phyloP scores from a whole-genome alignment of 805 yeast genomes.

The Huiozyma naganishii region DNA sequence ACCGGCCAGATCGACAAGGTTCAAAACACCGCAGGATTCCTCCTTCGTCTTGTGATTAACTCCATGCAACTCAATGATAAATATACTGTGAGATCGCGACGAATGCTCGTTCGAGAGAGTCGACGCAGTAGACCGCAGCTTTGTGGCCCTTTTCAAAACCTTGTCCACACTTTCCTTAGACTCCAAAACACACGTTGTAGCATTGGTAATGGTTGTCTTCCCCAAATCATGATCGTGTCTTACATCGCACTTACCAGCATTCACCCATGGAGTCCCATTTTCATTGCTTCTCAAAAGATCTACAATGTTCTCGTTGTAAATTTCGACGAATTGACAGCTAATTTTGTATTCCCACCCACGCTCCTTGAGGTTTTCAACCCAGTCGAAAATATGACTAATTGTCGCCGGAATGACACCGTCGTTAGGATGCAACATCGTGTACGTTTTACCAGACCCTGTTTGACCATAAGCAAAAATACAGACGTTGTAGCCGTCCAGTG shows the following conservation, averaged over 20 bases:
- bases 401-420: conserved; percentile 82
- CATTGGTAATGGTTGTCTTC: conserved; percentile 52
- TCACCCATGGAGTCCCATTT: neutral
- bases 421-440: conserved; percentile 62
- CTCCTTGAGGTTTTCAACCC: conserved; percentile 36
- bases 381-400: conserved; percentile 54
- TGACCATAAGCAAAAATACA: conserved; percentile 97
- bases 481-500: conserved; percentile 81
- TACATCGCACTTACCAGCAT: conserved; percentile 45
- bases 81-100: conserved; percentile 85
- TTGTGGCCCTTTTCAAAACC: conserved; percentile 44
- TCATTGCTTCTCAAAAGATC: conserved; percentile 42
- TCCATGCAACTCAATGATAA: conserved; percentile 53
- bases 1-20: conserved; percentile 87
- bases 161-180: conserved; percentile 39
- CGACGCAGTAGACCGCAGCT: conserved; percentile 64
- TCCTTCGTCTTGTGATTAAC: conserved; percentile 39
- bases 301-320: conserved; percentile 71
- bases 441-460: conserved; percentile 92
- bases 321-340: conserved; percentile 73
- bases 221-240: conserved; percentile 48
- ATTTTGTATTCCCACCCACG: conserved; percentile 56
- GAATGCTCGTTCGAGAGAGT: conserved; percentile 76
- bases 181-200: conserved; percentile 38
- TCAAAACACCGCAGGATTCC: conserved; percentile 47